Base-by-base conservation (phyloP, 441 rosid species). In the Adansonia rubrostipa region DNA sequence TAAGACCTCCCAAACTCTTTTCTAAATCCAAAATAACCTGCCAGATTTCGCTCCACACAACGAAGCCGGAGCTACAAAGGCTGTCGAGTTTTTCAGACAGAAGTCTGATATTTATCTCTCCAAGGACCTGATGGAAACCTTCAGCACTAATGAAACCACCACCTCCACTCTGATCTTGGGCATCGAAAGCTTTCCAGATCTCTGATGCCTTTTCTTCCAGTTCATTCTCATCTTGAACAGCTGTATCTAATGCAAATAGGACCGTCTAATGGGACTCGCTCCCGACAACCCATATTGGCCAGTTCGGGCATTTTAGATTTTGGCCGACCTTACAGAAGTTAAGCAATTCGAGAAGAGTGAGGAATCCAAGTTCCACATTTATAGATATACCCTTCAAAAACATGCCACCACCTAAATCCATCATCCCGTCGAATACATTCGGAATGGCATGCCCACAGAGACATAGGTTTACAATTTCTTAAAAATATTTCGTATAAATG, bases 211-310 rank as follows among this genome's bases (percentile, higher is more conserved):
- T 92, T 83, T 89, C 87, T 89, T 96, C 99, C 22, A 96, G 89
- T 78, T 93, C 93, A 73, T 96, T 96, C 89, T 96, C 98, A 54
- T 94, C 96, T 84, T 93, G 99, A 76, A 93, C 99, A 2, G 87
- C 72, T 36, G 91, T 92, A 74, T 94, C 92, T 8, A 92, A 94
- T 60, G 99, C 96, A 84, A 96, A 96, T 48, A 96, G 80, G 58
- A 96, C 99, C 0, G 98, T 96, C 80, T 93, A 96, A 78, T 96
- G 99, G 63, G 99, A 96, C 84, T 96, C 99, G 57, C 99, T 96
- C 10, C 99, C 99, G 74, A 96, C 87, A 73, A 96, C 98, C 99
- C 99, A 96, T 88, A 96, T 96, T 24, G 99, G 99, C 99, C 98
- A 96, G 74, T 78, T 90, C 22, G 99, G 98, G 87, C 88, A 86